Evolutionary conservation across 176 grass and related monocot species (phyloP).

Genomic region (Melocanna baccifera): DNA sequence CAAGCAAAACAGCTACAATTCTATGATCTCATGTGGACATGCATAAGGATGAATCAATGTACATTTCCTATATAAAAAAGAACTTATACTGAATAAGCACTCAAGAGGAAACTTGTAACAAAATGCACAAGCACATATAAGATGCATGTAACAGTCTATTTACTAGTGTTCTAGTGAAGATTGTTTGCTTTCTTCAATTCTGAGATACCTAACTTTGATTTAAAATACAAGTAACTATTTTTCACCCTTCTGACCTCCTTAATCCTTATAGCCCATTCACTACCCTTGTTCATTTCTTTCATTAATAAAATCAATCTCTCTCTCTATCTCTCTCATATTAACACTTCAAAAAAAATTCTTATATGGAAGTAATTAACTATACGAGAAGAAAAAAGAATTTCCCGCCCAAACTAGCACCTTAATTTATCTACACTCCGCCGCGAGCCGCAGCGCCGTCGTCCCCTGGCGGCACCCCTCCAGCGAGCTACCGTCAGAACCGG

Average conservation of each 20-base stretch:
- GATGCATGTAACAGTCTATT: background rate
- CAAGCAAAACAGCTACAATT: background rate
- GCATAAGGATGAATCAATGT: background rate
- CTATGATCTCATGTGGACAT: background rate
- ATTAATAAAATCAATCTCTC: constrained; percentile 34
- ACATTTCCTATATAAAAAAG: background rate
- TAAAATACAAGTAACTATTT: constrained; percentile 38
- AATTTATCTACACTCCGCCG: constrained; percentile 42
- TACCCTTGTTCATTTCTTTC: constrained; percentile 26
- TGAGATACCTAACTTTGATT: constrained; percentile 14
- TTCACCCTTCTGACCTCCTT: background rate
- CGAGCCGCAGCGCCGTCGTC: background rate
- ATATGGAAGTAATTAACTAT: constrained; percentile 28
- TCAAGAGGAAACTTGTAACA: background rate
- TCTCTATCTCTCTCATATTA: constrained; percentile 38
- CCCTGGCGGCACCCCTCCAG: background rate
- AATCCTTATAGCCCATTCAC: constrained; percentile 24
- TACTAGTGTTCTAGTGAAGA: constrained; percentile 26
- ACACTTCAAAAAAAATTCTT: constrained; percentile 45
- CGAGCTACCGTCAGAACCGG: background rate
- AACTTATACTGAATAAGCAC: background rate
- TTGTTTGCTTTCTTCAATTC: constrained; percentile 19
- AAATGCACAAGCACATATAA: background rate
- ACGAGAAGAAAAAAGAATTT: constrained; percentile 59
- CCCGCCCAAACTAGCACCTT: background rate